Percentiles rank a stretch among this genome's conserved stretches.
These are phyloP conservation scores for Casaregolazyma lundiana DNA, from an alignment of 1,139 yeast genomes.

Conservation along the genomic window DNA sequence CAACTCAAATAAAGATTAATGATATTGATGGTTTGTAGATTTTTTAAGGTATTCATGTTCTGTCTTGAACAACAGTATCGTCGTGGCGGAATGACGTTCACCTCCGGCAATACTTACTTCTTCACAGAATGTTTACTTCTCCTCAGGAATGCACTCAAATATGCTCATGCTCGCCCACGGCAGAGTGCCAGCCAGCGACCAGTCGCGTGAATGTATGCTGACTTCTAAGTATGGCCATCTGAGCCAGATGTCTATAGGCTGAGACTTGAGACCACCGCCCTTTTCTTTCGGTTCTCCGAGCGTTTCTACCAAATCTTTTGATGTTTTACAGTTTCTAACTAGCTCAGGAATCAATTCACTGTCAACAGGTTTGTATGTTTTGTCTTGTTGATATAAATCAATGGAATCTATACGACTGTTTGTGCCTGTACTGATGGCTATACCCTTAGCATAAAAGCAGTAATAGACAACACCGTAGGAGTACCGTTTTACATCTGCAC, in stretches of 20 bases:
- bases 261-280: constrained; percentile 24
- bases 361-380: constrained; percentile 16
- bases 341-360: constrained; percentile 16
- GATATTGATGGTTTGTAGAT: too few species aligned
- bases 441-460: constrained; percentile 24
- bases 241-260: constrained; percentile 27
- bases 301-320: constrained; percentile 23
- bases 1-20: too few species aligned
- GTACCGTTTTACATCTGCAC: constrained; percentile 16
- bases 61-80: too few species aligned
- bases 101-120: background rate
- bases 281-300: constrained; percentile 30
- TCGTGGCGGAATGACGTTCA: background rate
- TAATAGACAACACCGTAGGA: constrained; percentile 20
- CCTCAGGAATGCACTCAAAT: constrained; percentile 18
- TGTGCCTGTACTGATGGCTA: constrained; percentile 21
- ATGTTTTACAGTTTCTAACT: constrained; percentile 19
- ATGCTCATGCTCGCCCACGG: constrained; percentile 22
- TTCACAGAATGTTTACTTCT: background rate
- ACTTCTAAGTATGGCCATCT: constrained; percentile 27
- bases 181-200: constrained; percentile 26
- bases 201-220: constrained; percentile 23
- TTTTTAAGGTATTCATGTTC: too few species aligned
- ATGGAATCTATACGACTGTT: constrained; percentile 20
- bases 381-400: constrained; percentile 23